Base-by-base conservation (phyloP, 331 rosid species). In the Rosa hybrid region DNA sequence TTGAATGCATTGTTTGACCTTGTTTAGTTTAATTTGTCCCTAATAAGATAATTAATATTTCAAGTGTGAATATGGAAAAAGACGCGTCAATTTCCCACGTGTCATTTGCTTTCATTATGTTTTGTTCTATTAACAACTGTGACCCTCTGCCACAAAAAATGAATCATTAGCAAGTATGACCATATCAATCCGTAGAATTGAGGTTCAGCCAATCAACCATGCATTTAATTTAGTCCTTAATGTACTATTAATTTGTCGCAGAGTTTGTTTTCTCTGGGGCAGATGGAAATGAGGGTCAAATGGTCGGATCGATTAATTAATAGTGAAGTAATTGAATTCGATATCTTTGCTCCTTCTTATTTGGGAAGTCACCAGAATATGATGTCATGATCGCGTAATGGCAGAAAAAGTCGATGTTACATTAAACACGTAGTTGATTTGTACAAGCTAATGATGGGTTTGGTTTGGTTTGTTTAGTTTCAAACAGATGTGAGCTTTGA, bases 401-500 rank as follows among this genome's bases (percentile, higher is more conserved):
- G 39, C 25, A 68, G 23, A 7, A 68, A 39, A 68, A 17, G 49
- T 39, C 72, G 1, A 39, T 18, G 72, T 16, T 64, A 68, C 49
- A 68, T 16, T 18, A 38, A 68, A 3, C 21, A 39, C 49, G 20
- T 13, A 34, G 7, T 3, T 45, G 2, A 5, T 45, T 39, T 17
- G 23, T 17, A 38, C 3, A 30, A 2, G 20, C 21, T 65, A 65
- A 16, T 34, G 44, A 68, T 13, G 49, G 23, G 7, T 42, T 7
- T 68, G 72, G 7, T 42, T 7, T 68, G 72, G 49, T 34, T 34
- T 18, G 53, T 39, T 41, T 75, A 74, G 84, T 83, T 78, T 84
- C 78, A 92, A 84, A 83, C 89, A 90, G 8, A 92, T 72, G 27
- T 80, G 90, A 54, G 91, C 93, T 76, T 81, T 90, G 3, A 92